phyloP scores from a whole-genome alignment of 345 rosid genomes.

The Dipteronia dyeriana region DNA sequence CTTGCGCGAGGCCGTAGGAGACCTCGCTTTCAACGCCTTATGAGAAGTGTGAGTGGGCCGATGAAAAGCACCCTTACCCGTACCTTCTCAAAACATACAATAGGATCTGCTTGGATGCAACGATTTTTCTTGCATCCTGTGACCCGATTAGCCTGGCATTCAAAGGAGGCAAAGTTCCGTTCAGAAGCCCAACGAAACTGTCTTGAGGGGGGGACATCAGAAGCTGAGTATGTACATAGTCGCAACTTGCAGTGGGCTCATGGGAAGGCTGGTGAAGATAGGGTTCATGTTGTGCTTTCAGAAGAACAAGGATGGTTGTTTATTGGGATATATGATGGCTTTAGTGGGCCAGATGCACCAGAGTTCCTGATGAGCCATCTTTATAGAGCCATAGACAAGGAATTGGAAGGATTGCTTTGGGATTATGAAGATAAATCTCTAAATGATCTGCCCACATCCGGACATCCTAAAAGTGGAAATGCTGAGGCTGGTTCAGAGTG shows the following conservation, averaged over 20 bases:
- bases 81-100: conserved; percentile 78
- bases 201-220: conserved; percentile 59
- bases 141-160: conserved; percentile 67
- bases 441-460: conserved; percentile 39
- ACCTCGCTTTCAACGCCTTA: conserved; percentile 64
- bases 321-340: conserved; percentile 98
- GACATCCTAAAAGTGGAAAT: conserved; percentile 25
- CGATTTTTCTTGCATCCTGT: conserved; percentile 76
- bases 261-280: conserved; percentile 98
- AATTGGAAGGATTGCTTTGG: conserved; percentile 93
- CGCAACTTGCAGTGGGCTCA: conserved; percentile 98
- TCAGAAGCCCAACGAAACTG: conserved; percentile 56
- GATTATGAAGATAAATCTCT: conserved; percentile 62
- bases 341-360: conserved; percentile 98
- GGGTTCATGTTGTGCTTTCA: conserved; percentile 96
- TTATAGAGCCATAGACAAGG: conserved; percentile 82
- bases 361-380: conserved; percentile 90
- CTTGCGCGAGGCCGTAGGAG: conserved; percentile 65
- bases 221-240: conserved; percentile 53
- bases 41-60: conserved; percentile 95
- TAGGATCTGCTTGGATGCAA: conserved; percentile 77
- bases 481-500: conserved; percentile 28
- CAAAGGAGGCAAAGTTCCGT: conserved; percentile 64
- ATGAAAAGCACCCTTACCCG: conserved; percentile 72
- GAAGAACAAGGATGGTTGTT: conserved; percentile 98